A percentile compares a stretch with the other conserved stretches of the same genome.
Evolutionary conservation across 2,329 filamentous ascomycete species (phyloP).

Genomic region (Cladosporium oxysporum): DNA sequence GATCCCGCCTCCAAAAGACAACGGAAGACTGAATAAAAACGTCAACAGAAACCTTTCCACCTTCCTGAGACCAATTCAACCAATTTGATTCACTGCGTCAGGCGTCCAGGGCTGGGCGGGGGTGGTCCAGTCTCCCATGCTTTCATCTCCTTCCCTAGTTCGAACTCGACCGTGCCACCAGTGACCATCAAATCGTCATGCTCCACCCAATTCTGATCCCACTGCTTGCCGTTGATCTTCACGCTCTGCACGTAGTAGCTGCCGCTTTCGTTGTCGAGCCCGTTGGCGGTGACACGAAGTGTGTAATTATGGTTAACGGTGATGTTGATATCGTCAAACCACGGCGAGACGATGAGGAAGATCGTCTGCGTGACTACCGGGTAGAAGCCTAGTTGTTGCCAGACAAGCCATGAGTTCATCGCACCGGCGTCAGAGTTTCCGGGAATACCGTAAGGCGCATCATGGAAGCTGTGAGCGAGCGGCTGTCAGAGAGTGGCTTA

Average conservation of each 20-base stretch:
- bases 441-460: conserved; percentile 34
- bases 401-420: conserved; percentile 35
- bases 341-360: conserved; percentile 44
- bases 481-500: conserved; percentile 21
- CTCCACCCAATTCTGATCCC: conserved; percentile 58
- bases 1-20: too few species aligned
- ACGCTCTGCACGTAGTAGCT: conserved; percentile 57
- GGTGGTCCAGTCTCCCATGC: not conserved
- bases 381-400: conserved; percentile 39
- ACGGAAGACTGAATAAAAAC: too few species aligned
- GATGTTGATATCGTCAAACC: conserved; percentile 35
- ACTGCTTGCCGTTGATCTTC: conserved; percentile 54
- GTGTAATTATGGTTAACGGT: conserved; percentile 36
- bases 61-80: not conserved
- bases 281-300: conserved; percentile 50
- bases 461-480: conserved; percentile 26
- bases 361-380: conserved; percentile 49
- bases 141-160: not conserved
- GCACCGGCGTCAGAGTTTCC: conserved; percentile 39
- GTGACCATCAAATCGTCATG: conserved; percentile 52
- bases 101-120: not conserved
- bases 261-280: conserved; percentile 41
- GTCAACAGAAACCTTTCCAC: too few species aligned
- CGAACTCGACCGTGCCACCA: conserved; percentile 36
- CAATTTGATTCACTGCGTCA: not conserved